phyloP scores from a whole-genome alignment of 2,329 filamentous ascomycete genomes.

The Hypoxylon sp. region DNA sequence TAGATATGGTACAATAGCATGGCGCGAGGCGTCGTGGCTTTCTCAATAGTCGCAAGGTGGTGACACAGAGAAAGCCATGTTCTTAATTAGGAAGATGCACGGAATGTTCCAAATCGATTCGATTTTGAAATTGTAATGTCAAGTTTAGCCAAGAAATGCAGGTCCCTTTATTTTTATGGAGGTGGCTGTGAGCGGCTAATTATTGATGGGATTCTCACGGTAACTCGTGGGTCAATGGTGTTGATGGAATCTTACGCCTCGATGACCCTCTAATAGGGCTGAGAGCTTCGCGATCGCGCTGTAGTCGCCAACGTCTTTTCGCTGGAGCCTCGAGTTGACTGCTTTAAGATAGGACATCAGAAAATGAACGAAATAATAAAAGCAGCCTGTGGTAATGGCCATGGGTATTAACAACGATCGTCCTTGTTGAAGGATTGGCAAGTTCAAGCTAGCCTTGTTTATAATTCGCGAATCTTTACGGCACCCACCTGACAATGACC shows the following conservation, averaged over 20 bases:
- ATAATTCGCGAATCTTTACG: not conserved
- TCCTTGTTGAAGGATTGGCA: slow-evolving; percentile 5
- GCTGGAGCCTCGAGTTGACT: not conserved
- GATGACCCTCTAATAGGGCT: slow-evolving; percentile 44
- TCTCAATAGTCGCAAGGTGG: slow-evolving; percentile 15
- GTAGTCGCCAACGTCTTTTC: not conserved
- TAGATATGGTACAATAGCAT: slow-evolving; percentile 17
- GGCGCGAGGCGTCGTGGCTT: not conserved
- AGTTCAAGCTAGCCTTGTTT: not conserved
- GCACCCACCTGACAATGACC: not conserved
- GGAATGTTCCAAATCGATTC: slow-evolving; percentile 27
- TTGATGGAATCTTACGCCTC: slow-evolving; percentile 21
- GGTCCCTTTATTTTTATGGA: slow-evolving; percentile 40
- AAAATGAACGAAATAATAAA: not conserved
- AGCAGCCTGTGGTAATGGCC: not conserved
- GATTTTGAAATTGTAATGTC: not conserved
- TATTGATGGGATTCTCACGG: slow-evolving; percentile 12
- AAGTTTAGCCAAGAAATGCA: slow-evolving; percentile 40
- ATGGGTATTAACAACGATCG: not conserved
- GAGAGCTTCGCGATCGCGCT: slow-evolving; percentile 22
- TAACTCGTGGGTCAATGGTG: slow-evolving; percentile 5
- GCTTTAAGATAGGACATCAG: not conserved
- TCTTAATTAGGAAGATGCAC: slow-evolving; percentile 30
- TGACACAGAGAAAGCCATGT: slow-evolving; percentile 20
- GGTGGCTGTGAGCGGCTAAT: slow-evolving; percentile 44